Conservation (phyloP, 2,329 filamentous ascomycete genomes). For the Aspergillus felis region DNA sequence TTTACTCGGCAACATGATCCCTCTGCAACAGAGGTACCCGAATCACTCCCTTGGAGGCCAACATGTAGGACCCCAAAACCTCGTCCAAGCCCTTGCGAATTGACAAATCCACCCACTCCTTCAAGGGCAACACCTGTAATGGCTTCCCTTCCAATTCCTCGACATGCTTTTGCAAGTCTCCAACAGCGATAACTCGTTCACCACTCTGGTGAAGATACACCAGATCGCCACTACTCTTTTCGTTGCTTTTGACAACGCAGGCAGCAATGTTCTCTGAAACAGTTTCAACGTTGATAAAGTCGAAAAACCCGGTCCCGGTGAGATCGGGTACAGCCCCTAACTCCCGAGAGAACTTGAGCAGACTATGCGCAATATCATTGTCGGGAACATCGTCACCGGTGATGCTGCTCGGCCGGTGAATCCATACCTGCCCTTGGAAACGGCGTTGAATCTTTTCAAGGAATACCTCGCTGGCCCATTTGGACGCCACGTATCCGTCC, state of each 20-base stretch:
- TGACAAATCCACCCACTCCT: constrained; percentile 1
- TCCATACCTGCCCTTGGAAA: constrained; percentile 9
- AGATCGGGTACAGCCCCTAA: constrained; percentile 5
- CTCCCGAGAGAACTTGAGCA: constrained; percentile 4
- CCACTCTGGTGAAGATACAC: constrained; percentile 3
- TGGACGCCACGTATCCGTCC: constrained; percentile 34
- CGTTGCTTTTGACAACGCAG: background rate
- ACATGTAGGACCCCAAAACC: constrained; percentile 4
- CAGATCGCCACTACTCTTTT: background rate
- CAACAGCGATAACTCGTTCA: background rate
- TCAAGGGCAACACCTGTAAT: constrained; percentile 1
- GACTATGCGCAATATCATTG: constrained; percentile 3
- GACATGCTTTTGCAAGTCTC: constrained; percentile 1
- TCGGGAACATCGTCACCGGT: constrained; percentile 3
- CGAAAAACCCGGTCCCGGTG: constrained; percentile 4
- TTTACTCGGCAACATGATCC: background rate
- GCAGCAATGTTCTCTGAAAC: constrained; percentile 2
- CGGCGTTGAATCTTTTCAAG: constrained; percentile 25
- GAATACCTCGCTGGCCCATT: constrained; percentile 39
- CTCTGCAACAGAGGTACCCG: constrained; percentile 3
- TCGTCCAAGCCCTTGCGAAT: constrained; percentile 3
- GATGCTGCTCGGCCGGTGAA: constrained; percentile 19
- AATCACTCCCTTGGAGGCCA: constrained; percentile 5
- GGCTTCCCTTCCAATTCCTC: background rate
- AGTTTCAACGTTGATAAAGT: constrained; percentile 5